These are phyloP conservation scores for Tolypocladium nubicola DNA, from an alignment of 2,329 filamentous ascomycete species.

Conservation along the genomic window DNA sequence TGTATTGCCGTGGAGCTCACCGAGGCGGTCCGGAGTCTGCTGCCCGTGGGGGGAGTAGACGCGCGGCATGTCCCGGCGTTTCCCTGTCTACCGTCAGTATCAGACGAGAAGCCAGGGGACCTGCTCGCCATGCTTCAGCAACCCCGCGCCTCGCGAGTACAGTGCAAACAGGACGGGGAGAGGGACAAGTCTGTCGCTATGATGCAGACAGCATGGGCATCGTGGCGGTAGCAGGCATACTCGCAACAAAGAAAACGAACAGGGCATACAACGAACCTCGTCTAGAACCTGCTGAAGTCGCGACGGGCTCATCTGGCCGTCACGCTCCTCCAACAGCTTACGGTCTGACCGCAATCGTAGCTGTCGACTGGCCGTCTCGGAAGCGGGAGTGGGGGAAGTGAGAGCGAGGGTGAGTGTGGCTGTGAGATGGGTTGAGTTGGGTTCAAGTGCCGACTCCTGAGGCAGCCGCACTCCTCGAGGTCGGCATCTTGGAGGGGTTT, in stretches of 20 bases:
- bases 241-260: background rate
- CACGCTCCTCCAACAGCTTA: background rate
- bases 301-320: background rate
- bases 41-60: background rate
- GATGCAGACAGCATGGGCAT: background rate
- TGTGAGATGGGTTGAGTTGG: background rate
- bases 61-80: background rate
- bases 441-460: background rate
- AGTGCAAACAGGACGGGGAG: background rate
- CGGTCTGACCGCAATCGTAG: background rate
- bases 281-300: background rate
- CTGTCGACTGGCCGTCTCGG: too few relatives aligned
- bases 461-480: too few relatives aligned
- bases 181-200: background rate
- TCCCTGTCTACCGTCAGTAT: background rate
- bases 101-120: background rate
- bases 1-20: background rate
- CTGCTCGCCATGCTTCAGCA: background rate
- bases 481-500: too few relatives aligned
- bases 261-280: background rate
- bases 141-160: background rate
- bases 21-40: background rate
- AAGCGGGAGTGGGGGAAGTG: background rate
- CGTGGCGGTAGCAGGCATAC: background rate
- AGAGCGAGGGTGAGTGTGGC: background rate